These are phyloP conservation scores for Viola pubescens DNA, from an alignment of 441 rosid genomes.

Conservation along the genomic window DNA sequence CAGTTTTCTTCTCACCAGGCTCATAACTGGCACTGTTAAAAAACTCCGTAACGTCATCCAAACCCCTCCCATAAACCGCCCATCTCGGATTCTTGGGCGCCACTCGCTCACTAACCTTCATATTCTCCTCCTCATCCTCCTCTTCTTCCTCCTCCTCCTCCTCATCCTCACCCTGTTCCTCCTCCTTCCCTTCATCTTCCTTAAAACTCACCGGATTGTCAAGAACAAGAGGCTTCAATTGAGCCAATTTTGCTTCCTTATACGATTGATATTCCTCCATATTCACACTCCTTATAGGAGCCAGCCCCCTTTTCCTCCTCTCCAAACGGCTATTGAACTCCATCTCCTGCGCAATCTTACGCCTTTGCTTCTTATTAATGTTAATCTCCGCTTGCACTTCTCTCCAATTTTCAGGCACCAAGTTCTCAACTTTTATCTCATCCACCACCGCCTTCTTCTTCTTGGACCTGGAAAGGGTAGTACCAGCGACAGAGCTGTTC, in stretches of 20 bases:
- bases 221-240: slow-evolving; percentile 55
- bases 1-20: slow-evolving; percentile 42
- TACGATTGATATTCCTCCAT: slow-evolving; percentile 50
- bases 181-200: slow-evolving; percentile 13
- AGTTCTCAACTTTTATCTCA: slow-evolving; percentile 44
- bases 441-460: slow-evolving; percentile 17
- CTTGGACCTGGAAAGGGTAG: slow-evolving; percentile 9
- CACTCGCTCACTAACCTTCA: slow-evolving; percentile 35
- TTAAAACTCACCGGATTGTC: slow-evolving; percentile 39
- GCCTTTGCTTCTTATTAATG: slow-evolving; percentile 70
- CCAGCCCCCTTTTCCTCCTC: slow-evolving; percentile 50
- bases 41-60: slow-evolving; percentile 62
- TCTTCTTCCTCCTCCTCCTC: slow-evolving; percentile 16
- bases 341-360: slow-evolving; percentile 65
- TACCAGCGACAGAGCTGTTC: not conserved
- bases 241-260: slow-evolving; percentile 56
- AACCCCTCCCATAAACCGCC: slow-evolving; percentile 86
- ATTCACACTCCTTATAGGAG: slow-evolving; percentile 51
- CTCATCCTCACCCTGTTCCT: not conserved
- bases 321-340: slow-evolving; percentile 68
- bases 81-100: slow-evolving; percentile 74
- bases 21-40: slow-evolving; percentile 53
- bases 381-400: slow-evolving; percentile 70
- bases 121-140: slow-evolving; percentile 16
- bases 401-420: slow-evolving; percentile 85